phyloP scores from a whole-genome alignment of 805 yeast species.

The Hanseniaspora pseudoguilliermondii region DNA sequence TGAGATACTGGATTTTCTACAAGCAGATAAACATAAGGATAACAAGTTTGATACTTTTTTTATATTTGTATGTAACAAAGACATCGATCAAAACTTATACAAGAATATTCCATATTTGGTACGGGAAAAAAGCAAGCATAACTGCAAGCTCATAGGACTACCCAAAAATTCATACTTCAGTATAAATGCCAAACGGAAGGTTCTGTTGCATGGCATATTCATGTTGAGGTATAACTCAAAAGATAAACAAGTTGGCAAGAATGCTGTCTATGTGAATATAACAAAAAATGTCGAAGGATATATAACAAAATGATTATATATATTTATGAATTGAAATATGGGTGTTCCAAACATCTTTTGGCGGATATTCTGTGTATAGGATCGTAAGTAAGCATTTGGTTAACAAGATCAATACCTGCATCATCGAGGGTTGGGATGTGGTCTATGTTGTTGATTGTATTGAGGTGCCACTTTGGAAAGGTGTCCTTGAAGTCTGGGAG shows the following conservation, averaged over 20 bases:
- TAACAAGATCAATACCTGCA: slow-evolving; percentile 73
- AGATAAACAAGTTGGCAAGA: background rate
- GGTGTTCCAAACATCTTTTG: slow-evolving; percentile 79
- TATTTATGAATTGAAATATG: slow-evolving; percentile 32
- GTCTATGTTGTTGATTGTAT: slow-evolving; percentile 67
- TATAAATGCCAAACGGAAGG: background rate
- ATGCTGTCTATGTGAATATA: background rate
- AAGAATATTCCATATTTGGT: slow-evolving; percentile 4
- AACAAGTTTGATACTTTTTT: background rate
- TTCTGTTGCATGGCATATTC: background rate
- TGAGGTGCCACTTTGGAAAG: slow-evolving; percentile 78
- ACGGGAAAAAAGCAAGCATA: background rate
- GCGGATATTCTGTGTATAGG: slow-evolving; percentile 92
- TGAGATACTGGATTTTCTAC: background rate
- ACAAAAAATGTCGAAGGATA: slow-evolving; percentile 2
- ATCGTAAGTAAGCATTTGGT: slow-evolving; percentile 71
- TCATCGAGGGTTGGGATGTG: slow-evolving; percentile 54
- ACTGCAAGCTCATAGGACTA: background rate
- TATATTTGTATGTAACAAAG: slow-evolving; percentile 2
- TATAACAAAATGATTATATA: background rate
- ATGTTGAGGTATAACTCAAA: background rate
- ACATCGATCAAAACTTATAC: background rate
- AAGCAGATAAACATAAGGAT: background rate
- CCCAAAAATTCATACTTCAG: background rate
- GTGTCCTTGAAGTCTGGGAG: slow-evolving; percentile 76